Conservation (phyloP, 805 yeast genomes). For the Barnettozyma californica region DNA sequence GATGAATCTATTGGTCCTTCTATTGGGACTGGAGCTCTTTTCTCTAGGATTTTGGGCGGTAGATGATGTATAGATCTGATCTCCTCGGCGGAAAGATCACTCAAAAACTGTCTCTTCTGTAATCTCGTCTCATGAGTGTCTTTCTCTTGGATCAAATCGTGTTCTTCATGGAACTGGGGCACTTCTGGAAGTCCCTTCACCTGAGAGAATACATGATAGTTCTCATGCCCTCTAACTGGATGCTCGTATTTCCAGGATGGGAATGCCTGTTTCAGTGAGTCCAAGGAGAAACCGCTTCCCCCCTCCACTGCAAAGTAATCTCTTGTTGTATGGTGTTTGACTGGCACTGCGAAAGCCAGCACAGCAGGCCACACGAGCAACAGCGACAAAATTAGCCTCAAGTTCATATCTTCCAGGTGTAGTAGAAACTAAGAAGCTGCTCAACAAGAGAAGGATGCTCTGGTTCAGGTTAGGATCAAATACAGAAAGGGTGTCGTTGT, state of each 20-base stretch:
- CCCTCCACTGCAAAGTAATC: slow-evolving; percentile 64
- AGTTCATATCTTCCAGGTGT: not conserved
- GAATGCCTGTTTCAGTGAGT: slow-evolving; percentile 29
- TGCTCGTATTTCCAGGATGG: slow-evolving; percentile 58
- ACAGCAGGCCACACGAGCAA: not conserved
- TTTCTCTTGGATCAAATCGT: slow-evolving; percentile 6
- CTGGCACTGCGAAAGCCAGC: slow-evolving; percentile 24
- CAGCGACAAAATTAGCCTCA: slow-evolving; percentile 4
- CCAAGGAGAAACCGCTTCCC: slow-evolving; percentile 29
- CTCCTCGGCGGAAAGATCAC: slow-evolving; percentile 17
- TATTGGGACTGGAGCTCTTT: slow-evolving; percentile 54
- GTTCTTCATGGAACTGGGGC: slow-evolving; percentile 10
- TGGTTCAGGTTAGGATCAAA: not conserved
- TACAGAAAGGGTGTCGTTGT: not conserved
- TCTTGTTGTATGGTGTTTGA: slow-evolving; percentile 44
- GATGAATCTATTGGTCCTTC: slow-evolving; percentile 46
- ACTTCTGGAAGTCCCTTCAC: slow-evolving; percentile 23
- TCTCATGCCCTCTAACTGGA: slow-evolving; percentile 51
- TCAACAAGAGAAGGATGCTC: not conserved
- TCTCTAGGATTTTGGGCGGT: slow-evolving; percentile 46
- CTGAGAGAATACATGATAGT: slow-evolving; percentile 64
- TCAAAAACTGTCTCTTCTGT: slow-evolving; percentile 15
- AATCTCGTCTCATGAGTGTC: slow-evolving; percentile 7
- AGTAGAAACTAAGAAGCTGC: not conserved
- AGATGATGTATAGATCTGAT: slow-evolving; percentile 49